Percentiles rank a stretch among this genome's conserved stretches.
Evolutionary conservation across 2,329 filamentous ascomycete species (phyloP).

Genomic region (Didymella segeticola): DNA sequence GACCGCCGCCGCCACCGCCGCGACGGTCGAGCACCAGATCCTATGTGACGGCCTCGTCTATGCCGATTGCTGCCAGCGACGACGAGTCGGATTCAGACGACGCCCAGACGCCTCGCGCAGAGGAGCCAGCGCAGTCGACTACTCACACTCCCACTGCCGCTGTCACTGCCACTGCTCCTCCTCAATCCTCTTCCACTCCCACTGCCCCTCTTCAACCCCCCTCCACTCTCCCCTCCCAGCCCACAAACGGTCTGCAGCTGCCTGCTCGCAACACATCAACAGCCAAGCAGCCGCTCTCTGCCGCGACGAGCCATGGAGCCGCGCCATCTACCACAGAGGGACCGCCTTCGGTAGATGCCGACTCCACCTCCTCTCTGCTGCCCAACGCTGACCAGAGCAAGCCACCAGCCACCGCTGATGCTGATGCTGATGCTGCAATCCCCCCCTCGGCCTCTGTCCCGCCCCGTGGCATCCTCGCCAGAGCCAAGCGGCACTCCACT

Average conservation of each 20-base stretch:
- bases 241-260: slow-evolving; percentile 43
- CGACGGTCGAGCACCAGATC: slow-evolving; percentile 42
- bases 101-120: slow-evolving; percentile 6
- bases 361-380: slow-evolving; percentile 47
- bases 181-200: too few relatives aligned
- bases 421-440: slow-evolving; percentile 28
- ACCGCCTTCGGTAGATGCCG: slow-evolving; percentile 43
- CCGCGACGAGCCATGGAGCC: slow-evolving; percentile 35
- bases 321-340: slow-evolving; percentile 34
- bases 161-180: too few relatives aligned
- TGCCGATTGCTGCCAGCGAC: slow-evolving; percentile 18
- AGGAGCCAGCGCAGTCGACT: slow-evolving; percentile 30
- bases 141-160: too few relatives aligned
- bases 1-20: slow-evolving; percentile 10
- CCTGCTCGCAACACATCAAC: slow-evolving; percentile 28
- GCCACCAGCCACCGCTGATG: slow-evolving; percentile 28
- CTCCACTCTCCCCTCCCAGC: too few relatives aligned
- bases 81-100: slow-evolving; percentile 4
- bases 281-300: slow-evolving; percentile 41
- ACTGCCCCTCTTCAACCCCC: too few relatives aligned
- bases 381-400: slow-evolving; percentile 45
- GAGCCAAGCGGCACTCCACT: slow-evolving; percentile 38
- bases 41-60: slow-evolving; percentile 42
- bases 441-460: slow-evolving; percentile 25
- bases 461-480: slow-evolving; percentile 38